Evolutionary conservation across 768 basidiomycete genomes (phyloP).

Genomic region (Serendipita vermifera): DNA sequence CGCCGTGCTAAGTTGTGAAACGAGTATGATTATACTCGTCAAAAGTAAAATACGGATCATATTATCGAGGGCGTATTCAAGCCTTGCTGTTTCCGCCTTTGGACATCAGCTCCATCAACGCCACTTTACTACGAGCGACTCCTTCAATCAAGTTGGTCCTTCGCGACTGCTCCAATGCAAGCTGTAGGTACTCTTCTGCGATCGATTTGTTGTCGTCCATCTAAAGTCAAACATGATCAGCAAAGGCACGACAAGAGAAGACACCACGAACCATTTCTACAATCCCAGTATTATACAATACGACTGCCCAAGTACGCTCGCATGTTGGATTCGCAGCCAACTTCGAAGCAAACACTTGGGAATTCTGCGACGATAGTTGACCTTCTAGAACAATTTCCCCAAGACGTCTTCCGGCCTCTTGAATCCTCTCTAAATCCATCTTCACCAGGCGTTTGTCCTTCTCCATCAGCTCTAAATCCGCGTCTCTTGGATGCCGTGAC

Average conservation of each 20-base stretch:
- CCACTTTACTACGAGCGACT: neutral
- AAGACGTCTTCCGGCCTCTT: neutral
- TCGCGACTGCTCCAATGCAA: neutral
- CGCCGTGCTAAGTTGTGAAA: no score
- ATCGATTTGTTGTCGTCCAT: neutral
- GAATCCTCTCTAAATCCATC: neutral
- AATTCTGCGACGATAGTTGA: no score
- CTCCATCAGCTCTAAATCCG: neutral
- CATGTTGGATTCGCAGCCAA: neutral
- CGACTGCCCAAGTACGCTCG: conserved; percentile 2
- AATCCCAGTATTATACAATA: conserved; percentile 1
- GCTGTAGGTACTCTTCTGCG: neutral
- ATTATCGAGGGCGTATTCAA: no score
- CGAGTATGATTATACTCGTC: no score
- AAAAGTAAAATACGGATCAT: no score
- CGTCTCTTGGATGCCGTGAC: no score
- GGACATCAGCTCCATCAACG: neutral
- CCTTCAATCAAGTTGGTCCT: conserved; percentile 2
- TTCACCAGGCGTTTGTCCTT: neutral
- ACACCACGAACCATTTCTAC: neutral
- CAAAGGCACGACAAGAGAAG: neutral
- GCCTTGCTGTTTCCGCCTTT: no score
- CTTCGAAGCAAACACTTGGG: no score
- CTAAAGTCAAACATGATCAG: neutral
- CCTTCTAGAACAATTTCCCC: no score